Evolutionary conservation across 345 rosid genomes (phyloP).

Genomic region (Euphorbia lathyris): DNA sequence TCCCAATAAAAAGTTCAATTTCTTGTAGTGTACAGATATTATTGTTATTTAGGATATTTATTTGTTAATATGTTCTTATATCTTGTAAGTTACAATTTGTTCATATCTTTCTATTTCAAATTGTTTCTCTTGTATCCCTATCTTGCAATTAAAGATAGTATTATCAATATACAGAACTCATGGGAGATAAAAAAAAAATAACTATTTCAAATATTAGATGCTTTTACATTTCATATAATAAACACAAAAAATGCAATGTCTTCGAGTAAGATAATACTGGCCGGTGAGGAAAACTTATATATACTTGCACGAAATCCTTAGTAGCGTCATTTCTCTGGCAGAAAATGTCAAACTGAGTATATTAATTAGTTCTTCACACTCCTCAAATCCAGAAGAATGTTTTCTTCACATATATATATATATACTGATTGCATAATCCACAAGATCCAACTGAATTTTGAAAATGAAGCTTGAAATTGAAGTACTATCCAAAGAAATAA

Average conservation of each 20-base stretch:
- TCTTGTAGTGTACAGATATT: too few species aligned
- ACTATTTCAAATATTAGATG: too few species aligned
- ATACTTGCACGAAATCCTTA: constrained; percentile 3
- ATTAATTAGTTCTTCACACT: background rate
- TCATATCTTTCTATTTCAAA: too few species aligned
- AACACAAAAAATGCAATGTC: background rate
- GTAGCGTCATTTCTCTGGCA: background rate
- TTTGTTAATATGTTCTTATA: too few species aligned
- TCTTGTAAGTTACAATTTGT: too few species aligned
- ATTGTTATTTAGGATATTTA: too few species aligned
- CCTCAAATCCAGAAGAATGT: background rate
- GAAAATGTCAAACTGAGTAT: background rate
- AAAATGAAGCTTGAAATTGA: constrained; percentile 26
- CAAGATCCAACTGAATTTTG: background rate
- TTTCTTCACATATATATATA: background rate
- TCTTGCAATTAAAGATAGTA: too few species aligned
- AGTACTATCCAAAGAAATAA: constrained; percentile 21
- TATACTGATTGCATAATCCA: background rate
- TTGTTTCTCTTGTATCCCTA: too few species aligned
- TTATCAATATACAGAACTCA: too few species aligned
- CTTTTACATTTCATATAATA: too few species aligned
- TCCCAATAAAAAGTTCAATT: too few species aligned
- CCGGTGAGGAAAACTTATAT: background rate
- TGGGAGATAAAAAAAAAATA: too few species aligned
- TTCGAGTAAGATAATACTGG: background rate